These are phyloP conservation scores for Didymella sp. DNA, from an alignment of 2,329 filamentous ascomycete species.

Conservation along the genomic window DNA sequence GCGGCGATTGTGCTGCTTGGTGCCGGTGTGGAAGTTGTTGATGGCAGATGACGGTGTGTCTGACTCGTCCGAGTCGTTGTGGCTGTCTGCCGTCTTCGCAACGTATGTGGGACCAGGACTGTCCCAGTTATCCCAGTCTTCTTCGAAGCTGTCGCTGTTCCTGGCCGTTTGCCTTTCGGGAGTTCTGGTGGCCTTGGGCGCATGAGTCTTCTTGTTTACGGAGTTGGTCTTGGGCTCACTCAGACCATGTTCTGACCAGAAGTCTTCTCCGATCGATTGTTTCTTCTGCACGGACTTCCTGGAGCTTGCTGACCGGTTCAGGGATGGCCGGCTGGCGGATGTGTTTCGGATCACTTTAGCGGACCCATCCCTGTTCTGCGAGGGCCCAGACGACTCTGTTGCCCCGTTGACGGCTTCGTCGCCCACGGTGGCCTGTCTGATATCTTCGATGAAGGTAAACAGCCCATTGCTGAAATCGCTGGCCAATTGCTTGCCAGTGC, in stretches of 20 bases:
- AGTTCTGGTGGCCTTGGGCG: slow-evolving; percentile 45
- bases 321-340: slow-evolving; percentile 39
- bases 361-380: slow-evolving; percentile 34
- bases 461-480: slow-evolving; percentile 89
- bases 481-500: slow-evolving; percentile 75
- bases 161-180: slow-evolving; percentile 47
- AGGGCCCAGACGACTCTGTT: slow-evolving; percentile 45
- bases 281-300: slow-evolving; percentile 40
- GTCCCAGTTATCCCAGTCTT: slow-evolving; percentile 66
- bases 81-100: slow-evolving; percentile 47
- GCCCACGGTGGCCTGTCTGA: slow-evolving; percentile 92
- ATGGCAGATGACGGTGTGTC: slow-evolving; percentile 57
- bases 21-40: slow-evolving; percentile 62
- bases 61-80: slow-evolving; percentile 57
- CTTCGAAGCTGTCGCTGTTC: slow-evolving; percentile 55
- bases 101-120: slow-evolving; percentile 50
- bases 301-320: slow-evolving; percentile 44
- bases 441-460: slow-evolving; percentile 94
- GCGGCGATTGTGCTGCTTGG: slow-evolving; percentile 55
- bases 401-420: slow-evolving; percentile 73
- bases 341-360: slow-evolving; percentile 39
- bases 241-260: slow-evolving; percentile 54
- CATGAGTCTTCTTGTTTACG: slow-evolving; percentile 50
- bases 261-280: slow-evolving; percentile 51
- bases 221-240: slow-evolving; percentile 47